Evolutionary conservation across 106 monocot genomes (phyloP).

Genomic region (Phalaenopsis equestris): DNA sequence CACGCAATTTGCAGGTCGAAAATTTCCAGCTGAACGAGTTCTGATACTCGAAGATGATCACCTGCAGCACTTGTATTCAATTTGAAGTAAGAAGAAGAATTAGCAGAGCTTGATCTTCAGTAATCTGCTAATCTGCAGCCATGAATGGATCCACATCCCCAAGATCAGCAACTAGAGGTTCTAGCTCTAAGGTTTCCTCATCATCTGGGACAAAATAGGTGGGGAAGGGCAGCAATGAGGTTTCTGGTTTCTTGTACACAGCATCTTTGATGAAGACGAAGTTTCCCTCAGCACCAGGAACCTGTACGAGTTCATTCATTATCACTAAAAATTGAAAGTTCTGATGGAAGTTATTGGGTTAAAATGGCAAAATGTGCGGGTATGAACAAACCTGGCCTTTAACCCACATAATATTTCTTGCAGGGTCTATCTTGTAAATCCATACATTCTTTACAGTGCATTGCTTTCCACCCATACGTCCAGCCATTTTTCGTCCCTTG

Average conservation of each 20-base stretch:
- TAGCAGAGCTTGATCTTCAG: neutral
- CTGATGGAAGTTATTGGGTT: neutral
- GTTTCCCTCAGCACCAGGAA: slow-evolving; percentile 96
- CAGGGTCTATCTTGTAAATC: slow-evolving; percentile 76
- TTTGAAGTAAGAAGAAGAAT: neutral
- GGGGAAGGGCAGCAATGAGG: slow-evolving; percentile 65
- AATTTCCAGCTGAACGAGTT: neutral
- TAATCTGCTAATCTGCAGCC: slow-evolving; percentile 39
- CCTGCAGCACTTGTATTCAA: neutral
- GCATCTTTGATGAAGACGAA: slow-evolving; percentile 91
- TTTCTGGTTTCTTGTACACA: slow-evolving; percentile 76
- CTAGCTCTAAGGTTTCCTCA: slow-evolving; percentile 58
- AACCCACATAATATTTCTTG: slow-evolving; percentile 75
- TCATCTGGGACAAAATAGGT: slow-evolving; percentile 71
- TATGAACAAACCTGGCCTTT: slow-evolving; percentile 51
- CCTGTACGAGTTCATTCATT: slow-evolving; percentile 27
- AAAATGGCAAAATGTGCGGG: neutral
- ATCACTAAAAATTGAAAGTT: neutral
- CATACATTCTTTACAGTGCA: slow-evolving; percentile 70
- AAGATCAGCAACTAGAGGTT: slow-evolving; percentile 68
- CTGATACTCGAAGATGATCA: neutral
- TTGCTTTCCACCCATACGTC: slow-evolving; percentile 57
- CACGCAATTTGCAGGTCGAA: neutral
- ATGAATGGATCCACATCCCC: slow-evolving; percentile 91
- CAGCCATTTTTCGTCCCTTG: slow-evolving; percentile 82